These are phyloP conservation scores for Rheum nobile DNA, from an alignment of 148 eudicot species.

Conservation along the genomic window DNA sequence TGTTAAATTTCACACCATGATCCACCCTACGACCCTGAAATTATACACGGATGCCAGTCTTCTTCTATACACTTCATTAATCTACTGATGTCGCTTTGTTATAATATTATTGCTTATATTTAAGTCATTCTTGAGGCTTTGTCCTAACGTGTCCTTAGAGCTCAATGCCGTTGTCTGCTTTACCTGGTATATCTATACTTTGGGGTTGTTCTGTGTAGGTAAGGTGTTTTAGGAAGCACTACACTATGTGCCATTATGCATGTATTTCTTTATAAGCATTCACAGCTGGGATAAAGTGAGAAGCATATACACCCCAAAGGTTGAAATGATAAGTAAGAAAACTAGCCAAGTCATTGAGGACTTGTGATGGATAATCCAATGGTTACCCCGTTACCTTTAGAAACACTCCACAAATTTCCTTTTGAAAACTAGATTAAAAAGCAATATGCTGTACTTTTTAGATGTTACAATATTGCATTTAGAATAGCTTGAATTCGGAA, in stretches of 20 bases:
- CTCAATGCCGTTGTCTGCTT: neutral
- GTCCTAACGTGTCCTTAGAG: neutral
- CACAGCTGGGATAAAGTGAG: neutral
- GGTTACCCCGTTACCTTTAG: neutral
- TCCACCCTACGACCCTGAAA: neutral
- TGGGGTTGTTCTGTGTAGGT: neutral
- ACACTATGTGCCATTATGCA: neutral
- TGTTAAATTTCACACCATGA: neutral
- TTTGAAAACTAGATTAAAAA: neutral
- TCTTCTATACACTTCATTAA: neutral
- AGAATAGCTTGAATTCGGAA: neutral
- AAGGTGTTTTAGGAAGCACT: neutral
- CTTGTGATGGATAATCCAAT: neutral
- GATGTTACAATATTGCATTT: neutral
- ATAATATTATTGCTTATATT: neutral
- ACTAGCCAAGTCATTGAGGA: neutral
- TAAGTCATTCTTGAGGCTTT: neutral
- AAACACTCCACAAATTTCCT: neutral
- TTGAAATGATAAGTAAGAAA: neutral
- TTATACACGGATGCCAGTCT: neutral
- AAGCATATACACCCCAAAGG: neutral
- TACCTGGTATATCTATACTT: neutral
- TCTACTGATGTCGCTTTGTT: neutral
- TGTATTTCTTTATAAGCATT: neutral
- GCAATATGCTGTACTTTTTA: neutral